Base-by-base conservation (phyloP, 352 stramenopile species). In the Phytophthora hybrid region DNA sequence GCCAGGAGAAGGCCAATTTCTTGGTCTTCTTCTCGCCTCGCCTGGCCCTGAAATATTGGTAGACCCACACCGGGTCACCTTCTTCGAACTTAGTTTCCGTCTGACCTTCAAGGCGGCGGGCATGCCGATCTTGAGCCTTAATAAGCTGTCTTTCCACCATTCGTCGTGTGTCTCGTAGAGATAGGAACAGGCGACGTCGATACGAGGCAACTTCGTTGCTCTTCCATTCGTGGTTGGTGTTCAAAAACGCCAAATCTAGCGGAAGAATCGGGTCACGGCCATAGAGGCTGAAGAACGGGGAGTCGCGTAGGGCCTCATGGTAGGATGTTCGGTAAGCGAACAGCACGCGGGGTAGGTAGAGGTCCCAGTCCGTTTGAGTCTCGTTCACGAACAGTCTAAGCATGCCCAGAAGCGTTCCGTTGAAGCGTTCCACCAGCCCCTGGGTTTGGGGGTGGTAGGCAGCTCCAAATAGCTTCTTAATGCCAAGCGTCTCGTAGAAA, bases 311-410 rank as follows among this genome's bases (percentile, higher is more conserved):
- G 0, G 49, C 32, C 18, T 72, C 65, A 8, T 66, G 47, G 3
- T 61, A 66, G 0, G 65, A 26, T 1, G 66, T 67, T 6, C 29
- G 0, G 31, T 73, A 73, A 18, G 23, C 66, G n/a, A 73, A 66
- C 2, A 66, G 5, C 4, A 65, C 56, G 0, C 47, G 4, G 1
- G 46, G 18, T 16, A 66, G 32, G 29, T 66, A 66, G 0, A 67
- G 4, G 5, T 67, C 60, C 60, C 60, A 67, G 21, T 67, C 60
- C 3, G n/a, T 37, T n/a, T 67, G 60, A 1, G 60, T 14, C 32
- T 63, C 21, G 5, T 46, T 6, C 4, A 64, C 23, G 5, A 13
- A 9, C n/a, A 59, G 37, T 44, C 5, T 3, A 44, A 44, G 13
- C 37, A 44, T 44, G 0, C 37, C 37, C 60, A 21, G 51, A 1